Evolutionary conservation across 2,329 filamentous ascomycete genomes (phyloP).

Genomic region (Xylaria sp.): DNA sequence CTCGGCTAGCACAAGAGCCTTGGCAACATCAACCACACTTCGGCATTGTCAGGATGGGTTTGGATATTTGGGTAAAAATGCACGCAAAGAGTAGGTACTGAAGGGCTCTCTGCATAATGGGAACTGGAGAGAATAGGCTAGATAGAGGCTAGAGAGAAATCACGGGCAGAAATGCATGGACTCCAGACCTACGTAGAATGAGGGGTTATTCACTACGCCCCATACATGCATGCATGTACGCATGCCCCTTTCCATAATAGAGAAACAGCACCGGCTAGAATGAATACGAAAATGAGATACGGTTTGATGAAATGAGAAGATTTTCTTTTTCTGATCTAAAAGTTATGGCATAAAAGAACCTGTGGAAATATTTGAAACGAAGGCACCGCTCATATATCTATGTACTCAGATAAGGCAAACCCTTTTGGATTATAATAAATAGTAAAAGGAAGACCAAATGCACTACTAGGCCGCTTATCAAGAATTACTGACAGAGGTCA

Average conservation of each 20-base stretch:
- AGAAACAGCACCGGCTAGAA: conserved; percentile 16
- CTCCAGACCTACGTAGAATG: neutral
- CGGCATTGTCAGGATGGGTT: neutral
- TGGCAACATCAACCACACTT: neutral
- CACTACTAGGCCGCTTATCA: too few relatives aligned
- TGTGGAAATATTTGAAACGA: neutral
- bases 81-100: neutral
- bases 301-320: neutral
- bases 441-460: neutral
- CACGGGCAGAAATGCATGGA: conserved; percentile 2
- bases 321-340: neutral
- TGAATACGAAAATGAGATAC: conserved; percentile 15
- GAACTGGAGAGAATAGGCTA: neutral
- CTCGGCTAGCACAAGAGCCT: neutral
- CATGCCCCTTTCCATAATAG: conserved; percentile 7
- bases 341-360: neutral
- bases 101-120: neutral
- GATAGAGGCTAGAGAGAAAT: conserved; percentile 19
- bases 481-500: neutral
- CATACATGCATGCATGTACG: neutral
- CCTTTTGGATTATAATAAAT: neutral
- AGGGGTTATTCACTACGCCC: neutral
- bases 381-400: neutral
- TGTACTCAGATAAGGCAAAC: neutral
- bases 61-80: conserved; percentile 1